Base-by-base conservation (phyloP, 805 yeast species). In the Wickerhamomyces strasburgensis region DNA sequence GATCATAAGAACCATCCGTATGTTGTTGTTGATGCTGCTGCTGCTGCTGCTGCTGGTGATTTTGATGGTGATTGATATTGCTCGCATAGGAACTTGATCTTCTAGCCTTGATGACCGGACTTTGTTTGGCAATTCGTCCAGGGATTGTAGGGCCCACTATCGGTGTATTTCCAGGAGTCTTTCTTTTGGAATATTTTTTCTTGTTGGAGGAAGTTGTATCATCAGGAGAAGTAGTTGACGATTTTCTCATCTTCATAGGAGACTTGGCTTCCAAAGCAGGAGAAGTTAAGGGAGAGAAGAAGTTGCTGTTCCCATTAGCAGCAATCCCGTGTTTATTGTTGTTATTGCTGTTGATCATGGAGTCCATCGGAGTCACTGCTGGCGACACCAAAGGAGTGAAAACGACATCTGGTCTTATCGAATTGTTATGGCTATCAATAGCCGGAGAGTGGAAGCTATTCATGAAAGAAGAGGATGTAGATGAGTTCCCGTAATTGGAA, bases 371-470 rank as follows among this genome's bases (percentile, higher is more conserved):
- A 3, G 87, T 75, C 13, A 78, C 82, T 8, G 84, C 80, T 0
- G 94, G 94, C 2, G 89, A 80, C 2, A 80, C 74, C 42, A 84
- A 65, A 1, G 94, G 93, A 1, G 93, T 84, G 58, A 80, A 84
- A 5, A 74, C 74, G 34, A 74, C 75, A 42, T 75, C 80, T 1
- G 81, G 78, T 30, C 77, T 60, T 2, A 75, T 67, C 9, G 54
- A 47, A 10, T 37, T 42, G 3, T 38, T 37, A 11, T 30, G 40
- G 6, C 28, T 32, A 14, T 48, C 44, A 14, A 45, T 18, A 4
- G 35, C 33, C 14, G 53, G 53, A 10, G 53, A 49, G 27, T 46
- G 37, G 21, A 44, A 50, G 19, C 29, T 41, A 21, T 39, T 41
- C 28, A 40, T 25, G 18, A 41, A 46, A 1, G 40, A 19, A 3